These are phyloP conservation scores for Adansonia gregorii DNA, from an alignment of 441 rosid genomes.

Conservation along the genomic window DNA sequence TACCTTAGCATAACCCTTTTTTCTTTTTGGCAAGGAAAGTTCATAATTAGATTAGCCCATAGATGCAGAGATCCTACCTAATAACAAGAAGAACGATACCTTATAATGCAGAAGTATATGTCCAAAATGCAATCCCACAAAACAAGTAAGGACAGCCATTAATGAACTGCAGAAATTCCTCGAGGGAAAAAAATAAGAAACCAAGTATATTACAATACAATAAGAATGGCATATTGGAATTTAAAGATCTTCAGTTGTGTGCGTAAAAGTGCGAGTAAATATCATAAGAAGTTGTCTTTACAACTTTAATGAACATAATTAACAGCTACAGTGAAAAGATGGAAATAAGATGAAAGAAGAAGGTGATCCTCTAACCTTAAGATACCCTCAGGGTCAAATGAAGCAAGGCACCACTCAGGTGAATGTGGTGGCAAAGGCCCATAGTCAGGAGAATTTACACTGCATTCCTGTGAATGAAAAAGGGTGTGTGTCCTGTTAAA, in stretches of 20 bases:
- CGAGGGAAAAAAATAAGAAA: slow-evolving; percentile 16
- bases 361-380: slow-evolving; percentile 43
- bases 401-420: slow-evolving; percentile 68
- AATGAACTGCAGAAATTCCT: slow-evolving; percentile 46
- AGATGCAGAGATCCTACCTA: background rate
- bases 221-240: background rate
- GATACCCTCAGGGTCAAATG: slow-evolving; percentile 74
- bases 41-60: slow-evolving; percentile 15
- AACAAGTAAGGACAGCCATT: slow-evolving; percentile 63
- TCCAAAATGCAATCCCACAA: slow-evolving; percentile 64
- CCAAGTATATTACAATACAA: background rate
- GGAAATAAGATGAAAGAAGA: slow-evolving; percentile 7
- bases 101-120: slow-evolving; percentile 56
- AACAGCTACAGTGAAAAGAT: background rate
- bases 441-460: slow-evolving; percentile 67
- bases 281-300: background rate
- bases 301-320: slow-evolving; percentile 2
- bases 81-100: slow-evolving; percentile 35
- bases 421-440: slow-evolving; percentile 62
- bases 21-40: background rate
- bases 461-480: slow-evolving; percentile 51
- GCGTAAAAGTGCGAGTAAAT: background rate
- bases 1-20: background rate
- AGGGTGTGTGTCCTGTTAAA: slow-evolving; percentile 14
- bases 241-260: slow-evolving; percentile 6